Evolutionary conservation across 805 yeast species (phyloP), one percentile per base, ranked within the genome.

Genomic region (Naumovozyma dairenensis): DNA sequence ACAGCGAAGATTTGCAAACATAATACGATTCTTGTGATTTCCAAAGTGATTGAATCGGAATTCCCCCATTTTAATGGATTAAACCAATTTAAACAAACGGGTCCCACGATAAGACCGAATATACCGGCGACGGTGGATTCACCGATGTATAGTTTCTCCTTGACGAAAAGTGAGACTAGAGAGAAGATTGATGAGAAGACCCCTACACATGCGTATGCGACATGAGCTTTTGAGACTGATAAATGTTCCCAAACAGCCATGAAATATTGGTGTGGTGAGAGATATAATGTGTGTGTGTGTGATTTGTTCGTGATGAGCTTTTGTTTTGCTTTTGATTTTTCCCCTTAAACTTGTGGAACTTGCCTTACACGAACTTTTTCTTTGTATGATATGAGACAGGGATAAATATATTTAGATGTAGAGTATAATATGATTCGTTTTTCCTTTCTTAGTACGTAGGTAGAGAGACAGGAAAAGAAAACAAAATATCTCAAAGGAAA

Each of bases 1-100:
- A 84, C 94, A 7, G 95, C 95, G 49, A 86, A 89, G 46, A 86
- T 83, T 62, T 86, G 96, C 34, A 86, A 72, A 52, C 89, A 78
- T 47, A 86, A 63, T 3, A 85, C 89, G 12, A 86, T 72, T 34
- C 96, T 69, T 36, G 89, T 77, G 12, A 87, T 66, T 50, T 86
- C 96, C 43, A 85, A 63, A 0, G 96, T 86, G 43, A 87, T 74
- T 34, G 68, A 67, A 55, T 87, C 95, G 1, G 82, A 59, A 50
- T 85, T 79, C 1, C 94, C 94, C 96, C 96, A 86, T 4, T 70
- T 61, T 6, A 72, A 57, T 3, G 96, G 96, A 37, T 77, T 58
- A 50, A 86, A 82, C 94, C 95, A 83, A 37, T 76, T 61, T 21
- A 85, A 60, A 49, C 84, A 80, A 48, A 81, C 84, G 0, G 96